Base-by-base conservation (phyloP, 257 asterid species). In the Rubia yunnanensis region DNA sequence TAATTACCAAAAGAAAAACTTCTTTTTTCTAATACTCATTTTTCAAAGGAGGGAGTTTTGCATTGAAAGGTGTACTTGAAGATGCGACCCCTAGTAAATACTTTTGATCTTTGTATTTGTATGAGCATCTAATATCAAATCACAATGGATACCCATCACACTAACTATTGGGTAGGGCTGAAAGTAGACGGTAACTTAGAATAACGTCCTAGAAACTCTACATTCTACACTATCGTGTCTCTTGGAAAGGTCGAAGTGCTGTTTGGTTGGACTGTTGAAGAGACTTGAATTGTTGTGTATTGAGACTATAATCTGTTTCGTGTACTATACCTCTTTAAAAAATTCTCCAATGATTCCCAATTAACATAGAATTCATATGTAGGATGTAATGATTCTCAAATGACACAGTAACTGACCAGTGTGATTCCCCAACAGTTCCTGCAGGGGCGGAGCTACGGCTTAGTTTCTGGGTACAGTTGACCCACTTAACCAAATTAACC, bases 191-290 rank as follows among this genome's bases (percentile, higher is more conserved):
- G 2, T n/a, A 39, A 18, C 15, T 18, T 30, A 34, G 31, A 35
- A 35, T 41, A 24, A 41, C 4, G 10, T 26, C 24, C 10, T 20
- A 24, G 55, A 28, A 20, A 24, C 68, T 26, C 17, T 41, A 14
- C 54, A 15, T 23, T 63, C 13, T 14, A n/a, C n/a, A n/a, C n/a
- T n/a, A n/a, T n/a, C n/a, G n/a, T 11, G 28, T 39, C 18, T 44
- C 15, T 20, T 35, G 15, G 46, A 5, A 11, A 35, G 35, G 32
- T 28, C 50, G 3, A 20, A 35, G 31, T 53, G 34, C 31, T 55
- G 31, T 26, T 55, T 55, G 35, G 28, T 55, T 55, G 60, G 70
- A 44, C 52, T 44, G 44, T 10, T 44, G 52, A 44, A 15, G 53
- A 34, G 58, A 20, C 30, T 28, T 34, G 15, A 13, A 22, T 38